Percentiles rank a stretch among this genome's conserved stretches.
These are phyloP conservation scores for Fusarium sp. DNA, from an alignment of 2,329 filamentous ascomycete species.

Conservation along the genomic window DNA sequence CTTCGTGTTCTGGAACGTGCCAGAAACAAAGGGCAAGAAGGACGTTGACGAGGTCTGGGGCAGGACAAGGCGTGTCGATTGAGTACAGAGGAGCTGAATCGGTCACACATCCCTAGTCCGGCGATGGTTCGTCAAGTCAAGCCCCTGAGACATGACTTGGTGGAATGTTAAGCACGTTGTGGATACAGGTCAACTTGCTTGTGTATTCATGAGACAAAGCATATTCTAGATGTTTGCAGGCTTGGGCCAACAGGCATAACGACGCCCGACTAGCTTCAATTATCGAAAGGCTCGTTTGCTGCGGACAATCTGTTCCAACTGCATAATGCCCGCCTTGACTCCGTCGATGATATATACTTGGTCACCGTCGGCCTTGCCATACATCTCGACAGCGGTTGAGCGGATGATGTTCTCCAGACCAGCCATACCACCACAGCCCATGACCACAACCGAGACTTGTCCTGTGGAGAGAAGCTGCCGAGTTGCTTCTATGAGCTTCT, in stretches of 20 bases:
- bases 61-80: slow-evolving; percentile 66
- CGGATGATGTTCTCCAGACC: slow-evolving; percentile 83
- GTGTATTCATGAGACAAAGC: slow-evolving; percentile 9
- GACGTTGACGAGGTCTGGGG: slow-evolving; percentile 94
- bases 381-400: slow-evolving; percentile 71
- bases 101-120: neutral
- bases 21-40: slow-evolving; percentile 88
- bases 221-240: slow-evolving; percentile 8
- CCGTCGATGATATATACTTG: slow-evolving; percentile 80
- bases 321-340: slow-evolving; percentile 74
- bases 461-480: slow-evolving; percentile 68
- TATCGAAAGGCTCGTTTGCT: slow-evolving; percentile 55
- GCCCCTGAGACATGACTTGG: neutral
- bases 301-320: slow-evolving; percentile 66
- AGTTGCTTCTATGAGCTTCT: slow-evolving; percentile 76
- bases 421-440: slow-evolving; percentile 93
- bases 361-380: slow-evolving; percentile 68
- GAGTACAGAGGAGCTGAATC: slow-evolving; percentile 14
- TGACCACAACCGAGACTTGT: slow-evolving; percentile 74
- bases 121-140: neutral
- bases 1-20: slow-evolving; percentile 80
- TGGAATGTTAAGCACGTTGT: neutral
- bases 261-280: slow-evolving; percentile 9
- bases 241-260: slow-evolving; percentile 15
- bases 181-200: neutral